Percentiles rank a stretch among this genome's conserved stretches.
These are phyloP conservation scores for Hypoxylon subgilvum DNA, from an alignment of 495 filamentous ascomycete species.

Conservation along the genomic window DNA sequence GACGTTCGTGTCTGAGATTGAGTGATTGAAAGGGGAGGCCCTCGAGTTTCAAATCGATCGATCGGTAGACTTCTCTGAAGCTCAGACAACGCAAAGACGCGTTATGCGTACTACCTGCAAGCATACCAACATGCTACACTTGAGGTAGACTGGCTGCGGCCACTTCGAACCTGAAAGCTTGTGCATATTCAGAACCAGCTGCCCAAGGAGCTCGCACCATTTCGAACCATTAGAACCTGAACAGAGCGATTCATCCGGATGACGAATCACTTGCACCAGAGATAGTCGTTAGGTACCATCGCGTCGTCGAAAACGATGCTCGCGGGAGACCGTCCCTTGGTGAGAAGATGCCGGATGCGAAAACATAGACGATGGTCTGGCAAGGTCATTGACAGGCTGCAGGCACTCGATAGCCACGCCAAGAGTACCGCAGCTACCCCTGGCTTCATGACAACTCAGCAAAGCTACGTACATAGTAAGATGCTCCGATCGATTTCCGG, in stretches of 20 bases:
- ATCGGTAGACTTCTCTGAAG: background rate
- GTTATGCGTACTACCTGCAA: constrained; percentile 2
- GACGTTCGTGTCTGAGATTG: constrained; percentile 14
- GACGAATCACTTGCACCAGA: constrained; percentile 17
- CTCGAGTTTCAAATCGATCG: background rate
- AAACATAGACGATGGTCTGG: constrained; percentile 12
- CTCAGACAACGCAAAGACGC: background rate
- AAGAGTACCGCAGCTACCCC: constrained; percentile 31
- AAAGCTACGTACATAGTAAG: constrained; percentile 22
- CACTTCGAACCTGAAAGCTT: background rate
- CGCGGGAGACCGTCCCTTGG: background rate
- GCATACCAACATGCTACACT: background rate
- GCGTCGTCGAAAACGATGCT: constrained; percentile 7
- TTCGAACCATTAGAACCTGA: constrained; percentile 6
- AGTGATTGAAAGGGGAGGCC: constrained; percentile 4
- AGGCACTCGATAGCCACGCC: constrained; percentile 19
- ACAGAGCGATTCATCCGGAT: constrained; percentile 7
- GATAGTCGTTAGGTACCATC: constrained; percentile 17
- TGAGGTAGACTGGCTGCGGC: background rate
- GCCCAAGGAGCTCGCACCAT: background rate
- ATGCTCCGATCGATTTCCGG: constrained; percentile 37
- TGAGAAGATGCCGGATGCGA: constrained; percentile 11
- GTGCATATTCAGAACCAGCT: constrained; percentile 2
- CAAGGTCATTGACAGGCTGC: constrained; percentile 24
- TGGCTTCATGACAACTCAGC: constrained; percentile 35